Base-by-base conservation (phyloP, 805 yeast genomes). In the Starmerella khaoyaiensis region DNA sequence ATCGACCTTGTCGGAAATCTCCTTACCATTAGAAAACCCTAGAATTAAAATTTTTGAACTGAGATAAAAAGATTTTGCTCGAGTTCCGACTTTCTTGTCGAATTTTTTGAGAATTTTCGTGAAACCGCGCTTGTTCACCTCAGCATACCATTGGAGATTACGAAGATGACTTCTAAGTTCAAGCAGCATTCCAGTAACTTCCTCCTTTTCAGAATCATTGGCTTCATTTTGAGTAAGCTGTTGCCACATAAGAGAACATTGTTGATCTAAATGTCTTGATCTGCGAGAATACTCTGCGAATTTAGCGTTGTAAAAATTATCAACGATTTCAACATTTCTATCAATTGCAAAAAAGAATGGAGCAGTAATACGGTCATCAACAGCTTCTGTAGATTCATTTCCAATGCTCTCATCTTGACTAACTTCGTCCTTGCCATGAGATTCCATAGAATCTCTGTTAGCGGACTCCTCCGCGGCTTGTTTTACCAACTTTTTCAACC, bases 121-220 rank as follows among this genome's bases (percentile, higher is more conserved):
- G 49, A 84, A 80, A 0, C 94, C 97, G 43, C 93, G 74, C 53
- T 79, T 81, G 63, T 86, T 86, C 50, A 86, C 71, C 53, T 87
- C 96, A 18, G 93, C 93, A 56, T 72, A 86, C 94, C 96, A 87
- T 56, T 81, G 84, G 54, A 86, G 64, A 57, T 84, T 84, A 40
- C 95, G 67, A 44, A 79, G 72, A 41, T 74, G 73, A 14, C 78
- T 67, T 32, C 94, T 68, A 37, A 83, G 63, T 56, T 84, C 95
- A 17, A 83, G 63, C 26, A 86, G 60, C 15, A 83, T 76, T 17
- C 71, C 73, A 21, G 73, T 58, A 24, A 78, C 61, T 48, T 79
- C 86, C 34, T 73, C 77, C 21, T 68, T 64, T 40, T 77, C 83
- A 39, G 69, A 72, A 35, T 69, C 73, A 21, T 59, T 49, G 14